Evolutionary conservation across 78 protist species (phyloP).

Genomic region (Planoprotostelium fungivorum): DNA sequence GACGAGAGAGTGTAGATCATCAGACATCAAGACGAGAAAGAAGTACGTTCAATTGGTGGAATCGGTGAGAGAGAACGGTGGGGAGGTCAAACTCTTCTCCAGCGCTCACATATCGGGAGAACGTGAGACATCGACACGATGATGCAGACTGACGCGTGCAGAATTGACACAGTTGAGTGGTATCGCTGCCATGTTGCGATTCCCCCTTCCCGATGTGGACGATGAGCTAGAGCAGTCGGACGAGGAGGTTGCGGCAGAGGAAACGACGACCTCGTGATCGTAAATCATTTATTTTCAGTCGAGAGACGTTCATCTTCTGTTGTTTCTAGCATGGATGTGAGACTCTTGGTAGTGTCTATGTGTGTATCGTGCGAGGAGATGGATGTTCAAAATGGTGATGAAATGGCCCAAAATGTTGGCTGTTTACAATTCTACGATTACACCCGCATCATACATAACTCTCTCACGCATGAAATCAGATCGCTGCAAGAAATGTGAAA

Average conservation of each 20-base stretch:
- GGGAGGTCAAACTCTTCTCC: constrained; percentile 75
- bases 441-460: no score
- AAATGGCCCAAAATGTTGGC: no score
- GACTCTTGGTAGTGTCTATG: no score
- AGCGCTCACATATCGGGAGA: constrained; percentile 87
- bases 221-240: constrained; percentile 56
- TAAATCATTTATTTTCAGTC: no score
- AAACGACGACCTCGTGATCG: no score
- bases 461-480: no score
- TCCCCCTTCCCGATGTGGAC: constrained; percentile 77
- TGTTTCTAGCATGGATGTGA: no score
- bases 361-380: no score
- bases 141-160: not conserved
- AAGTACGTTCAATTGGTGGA: constrained; percentile 81
- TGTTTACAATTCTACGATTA: no score
- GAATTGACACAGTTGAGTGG: constrained; percentile 72
- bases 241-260: constrained; percentile 18
- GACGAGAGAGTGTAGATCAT: not conserved
- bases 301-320: no score
- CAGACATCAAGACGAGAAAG: constrained; percentile 44
- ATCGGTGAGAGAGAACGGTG: constrained; percentile 65
- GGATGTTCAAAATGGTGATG: no score
- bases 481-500: not conserved
- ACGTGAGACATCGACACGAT: constrained; percentile 32
- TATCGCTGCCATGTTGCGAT: constrained; percentile 87